Conservation (phyloP, 2,329 filamentous ascomycete species). For the Whalleya microplaca region DNA sequence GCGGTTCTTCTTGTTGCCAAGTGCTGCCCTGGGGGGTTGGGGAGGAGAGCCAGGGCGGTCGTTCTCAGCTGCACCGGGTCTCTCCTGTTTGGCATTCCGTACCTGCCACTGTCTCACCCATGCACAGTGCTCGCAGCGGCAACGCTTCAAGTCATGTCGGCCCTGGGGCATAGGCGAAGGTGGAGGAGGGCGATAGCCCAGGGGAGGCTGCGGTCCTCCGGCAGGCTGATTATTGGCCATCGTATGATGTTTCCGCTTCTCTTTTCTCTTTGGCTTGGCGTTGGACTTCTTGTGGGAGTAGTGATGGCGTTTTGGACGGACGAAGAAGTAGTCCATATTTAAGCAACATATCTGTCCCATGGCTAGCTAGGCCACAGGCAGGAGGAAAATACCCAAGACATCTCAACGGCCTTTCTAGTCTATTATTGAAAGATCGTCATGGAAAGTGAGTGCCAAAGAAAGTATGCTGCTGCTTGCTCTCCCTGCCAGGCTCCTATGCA, state of each 20-base stretch:
- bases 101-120: not conserved
- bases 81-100: not conserved
- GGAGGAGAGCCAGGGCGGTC: not conserved
- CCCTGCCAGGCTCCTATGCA: not conserved
- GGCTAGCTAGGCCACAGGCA: not conserved
- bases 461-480: not conserved
- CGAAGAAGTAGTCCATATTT: conserved; percentile 13
- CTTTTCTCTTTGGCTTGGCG: not conserved
- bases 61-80: not conserved
- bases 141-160: not conserved
- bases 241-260: not conserved
- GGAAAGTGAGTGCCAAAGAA: not conserved
- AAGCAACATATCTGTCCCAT: not conserved
- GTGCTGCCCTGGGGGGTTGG: too few species aligned
- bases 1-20: not conserved
- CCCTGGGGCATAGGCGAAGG: not conserved
- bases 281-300: not conserved
- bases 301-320: not conserved
- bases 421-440: not conserved
- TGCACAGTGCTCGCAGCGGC: conserved; percentile 1
- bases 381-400: not conserved
- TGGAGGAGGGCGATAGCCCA: not conserved
- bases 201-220: not conserved
- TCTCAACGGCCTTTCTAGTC: not conserved
- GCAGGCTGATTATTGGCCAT: not conserved